A percentile compares a stretch with the other conserved stretches of the same genome.
Conservation (phyloP, 2,329 filamentous ascomycete genomes). For the Diaporthe ilicicola region DNA sequence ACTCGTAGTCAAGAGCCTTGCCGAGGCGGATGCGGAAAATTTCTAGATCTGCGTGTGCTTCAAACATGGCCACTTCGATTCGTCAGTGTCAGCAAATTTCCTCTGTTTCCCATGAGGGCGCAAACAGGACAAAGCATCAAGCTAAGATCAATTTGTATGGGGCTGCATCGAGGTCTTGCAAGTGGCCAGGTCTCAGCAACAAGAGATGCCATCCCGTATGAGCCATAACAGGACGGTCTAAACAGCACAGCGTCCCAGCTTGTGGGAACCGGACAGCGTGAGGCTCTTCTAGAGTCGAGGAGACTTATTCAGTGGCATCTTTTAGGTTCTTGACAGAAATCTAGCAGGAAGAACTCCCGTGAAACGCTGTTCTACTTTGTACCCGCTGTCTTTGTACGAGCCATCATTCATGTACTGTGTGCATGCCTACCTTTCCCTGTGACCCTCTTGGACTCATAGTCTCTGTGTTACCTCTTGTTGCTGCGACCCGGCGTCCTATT, state of each 20-base stretch:
- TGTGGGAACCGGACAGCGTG: neutral
- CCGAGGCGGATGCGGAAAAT: slow-evolving; percentile 94
- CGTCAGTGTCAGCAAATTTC: neutral
- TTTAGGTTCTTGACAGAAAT: neutral
- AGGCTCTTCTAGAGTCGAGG: no score
- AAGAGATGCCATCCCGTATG: neutral
- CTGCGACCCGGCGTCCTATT: neutral
- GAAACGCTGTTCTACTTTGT: neutral
- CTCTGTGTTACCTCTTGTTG: neutral
- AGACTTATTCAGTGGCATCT: neutral
- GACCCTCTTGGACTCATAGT: neutral
- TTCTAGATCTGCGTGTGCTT: slow-evolving; percentile 93
- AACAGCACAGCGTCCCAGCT: neutral
- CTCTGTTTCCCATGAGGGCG: neutral
- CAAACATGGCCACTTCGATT: slow-evolving; percentile 81
- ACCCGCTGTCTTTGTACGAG: neutral
- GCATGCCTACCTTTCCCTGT: neutral
- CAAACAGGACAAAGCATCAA: neutral
- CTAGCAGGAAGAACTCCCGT: neutral
- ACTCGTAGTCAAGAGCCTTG: slow-evolving; percentile 95
- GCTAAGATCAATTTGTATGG: neutral
- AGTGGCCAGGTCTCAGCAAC: neutral
- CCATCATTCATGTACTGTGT: neutral
- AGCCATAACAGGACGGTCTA: neutral
- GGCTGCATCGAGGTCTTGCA: neutral